phyloP scores from a whole-genome alignment of 176 grass and related monocot genomes.

The Cenchrus americanus region DNA sequence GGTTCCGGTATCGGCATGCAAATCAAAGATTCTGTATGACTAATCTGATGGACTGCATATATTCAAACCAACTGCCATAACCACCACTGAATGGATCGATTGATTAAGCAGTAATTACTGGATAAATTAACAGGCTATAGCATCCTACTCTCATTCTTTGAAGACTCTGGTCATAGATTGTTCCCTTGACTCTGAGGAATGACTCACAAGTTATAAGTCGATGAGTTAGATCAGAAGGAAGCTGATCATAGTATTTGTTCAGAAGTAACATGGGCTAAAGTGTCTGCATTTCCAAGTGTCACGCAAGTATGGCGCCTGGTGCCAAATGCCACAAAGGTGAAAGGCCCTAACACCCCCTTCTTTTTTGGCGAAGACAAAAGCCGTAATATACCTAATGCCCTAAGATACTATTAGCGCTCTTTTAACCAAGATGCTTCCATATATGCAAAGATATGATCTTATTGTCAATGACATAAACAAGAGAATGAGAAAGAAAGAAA shows the following conservation, averaged over 20 bases:
- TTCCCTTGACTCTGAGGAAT: constrained; percentile 38
- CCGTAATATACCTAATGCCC: constrained; percentile 48
- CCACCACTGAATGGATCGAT: constrained; percentile 26
- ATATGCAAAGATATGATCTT: constrained; percentile 41
- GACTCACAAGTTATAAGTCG: neutral
- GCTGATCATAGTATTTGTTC: constrained; percentile 57
- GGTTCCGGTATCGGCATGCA: constrained; percentile 26
- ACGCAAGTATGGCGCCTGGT: constrained; percentile 20
- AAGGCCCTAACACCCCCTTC: constrained; percentile 8
- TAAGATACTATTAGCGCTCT: constrained; percentile 41
- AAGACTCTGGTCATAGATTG: constrained; percentile 35
- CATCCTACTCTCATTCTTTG: constrained; percentile 41
- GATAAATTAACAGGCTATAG: constrained; percentile 44
- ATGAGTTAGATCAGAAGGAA: constrained; percentile 27
- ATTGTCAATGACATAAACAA: constrained; percentile 38
- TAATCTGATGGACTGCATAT: constrained; percentile 39
- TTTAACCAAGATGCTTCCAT: constrained; percentile 49
- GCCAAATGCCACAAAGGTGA: constrained; percentile 34
- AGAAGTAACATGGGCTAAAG: constrained; percentile 56
- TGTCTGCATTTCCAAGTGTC: constrained; percentile 49
- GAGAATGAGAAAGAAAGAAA: neutral
- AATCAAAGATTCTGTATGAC: constrained; percentile 50
- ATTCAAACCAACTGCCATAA: constrained; percentile 49
- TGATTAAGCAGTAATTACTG: constrained; percentile 33
- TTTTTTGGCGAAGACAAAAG: neutral